These are phyloP conservation scores for Exutisphaerella laricina DNA, from an alignment of 2,329 filamentous ascomycete genomes.

Conservation along the genomic window DNA sequence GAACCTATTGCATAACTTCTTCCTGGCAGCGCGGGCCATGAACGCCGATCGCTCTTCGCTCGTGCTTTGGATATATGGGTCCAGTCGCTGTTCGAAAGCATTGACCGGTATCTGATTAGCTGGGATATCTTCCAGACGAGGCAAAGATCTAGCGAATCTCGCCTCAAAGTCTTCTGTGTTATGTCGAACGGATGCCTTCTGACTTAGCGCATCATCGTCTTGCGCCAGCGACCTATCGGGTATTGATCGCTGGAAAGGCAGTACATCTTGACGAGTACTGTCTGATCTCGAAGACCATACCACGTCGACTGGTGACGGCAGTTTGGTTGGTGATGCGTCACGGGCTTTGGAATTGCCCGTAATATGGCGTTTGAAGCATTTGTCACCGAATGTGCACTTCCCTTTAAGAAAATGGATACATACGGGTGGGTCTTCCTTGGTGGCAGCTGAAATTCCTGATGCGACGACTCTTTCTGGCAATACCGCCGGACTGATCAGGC, in stretches of 20 bases:
- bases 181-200: not conserved
- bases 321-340: conserved; percentile 8
- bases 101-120: conserved; percentile 43
- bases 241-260: no score
- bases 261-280: no score
- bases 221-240: no score
- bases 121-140: conserved; percentile 21
- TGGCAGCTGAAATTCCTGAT: no score
- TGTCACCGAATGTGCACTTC: conserved; percentile 28
- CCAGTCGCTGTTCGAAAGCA: conserved; percentile 44
- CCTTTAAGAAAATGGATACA: conserved; percentile 29
- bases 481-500: no score
- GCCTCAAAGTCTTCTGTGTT: not conserved
- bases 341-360: conserved; percentile 10
- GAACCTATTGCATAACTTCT: conserved; percentile 48
- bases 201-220: not conserved
- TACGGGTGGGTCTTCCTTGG: conserved; percentile 1
- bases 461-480: no score
- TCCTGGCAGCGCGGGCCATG: conserved; percentile 33
- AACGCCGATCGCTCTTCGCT: conserved; percentile 38
- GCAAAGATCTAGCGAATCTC: conserved; percentile 9
- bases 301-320: conserved; percentile 12
- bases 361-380: conserved; percentile 27
- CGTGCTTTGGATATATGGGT: conserved; percentile 38
- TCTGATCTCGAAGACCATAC: conserved; percentile 9